Conservation (phyloP, 2,329 filamentous ascomycete genomes). For the Venturia carpophila region DNA sequence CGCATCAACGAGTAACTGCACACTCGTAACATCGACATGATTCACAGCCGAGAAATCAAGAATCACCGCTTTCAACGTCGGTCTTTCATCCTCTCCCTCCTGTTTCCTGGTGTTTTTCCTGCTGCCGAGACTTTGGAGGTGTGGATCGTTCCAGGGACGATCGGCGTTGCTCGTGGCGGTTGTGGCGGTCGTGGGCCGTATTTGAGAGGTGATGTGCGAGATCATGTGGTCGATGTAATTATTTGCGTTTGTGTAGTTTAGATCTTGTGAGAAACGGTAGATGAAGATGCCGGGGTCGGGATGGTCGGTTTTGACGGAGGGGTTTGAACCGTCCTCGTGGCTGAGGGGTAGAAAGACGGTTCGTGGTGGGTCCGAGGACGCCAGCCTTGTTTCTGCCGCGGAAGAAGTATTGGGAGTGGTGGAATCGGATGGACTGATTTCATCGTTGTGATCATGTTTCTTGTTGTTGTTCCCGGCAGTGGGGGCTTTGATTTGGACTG, state of each 20-base stretch:
- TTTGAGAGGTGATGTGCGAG: not conserved
- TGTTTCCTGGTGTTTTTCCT: not conserved
- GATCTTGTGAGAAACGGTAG: slow-evolving; percentile 14
- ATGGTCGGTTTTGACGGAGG: not conserved
- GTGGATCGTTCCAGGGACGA: slow-evolving; percentile 1
- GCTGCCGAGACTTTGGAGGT: not conserved
- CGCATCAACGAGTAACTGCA: slow-evolving; percentile 79
- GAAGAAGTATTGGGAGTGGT: not conserved
- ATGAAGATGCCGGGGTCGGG: slow-evolving; percentile 13
- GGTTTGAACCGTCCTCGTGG: slow-evolving; percentile 8
- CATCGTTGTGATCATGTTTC: not conserved
- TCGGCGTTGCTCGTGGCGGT: not conserved
- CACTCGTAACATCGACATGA: slow-evolving; percentile 70
- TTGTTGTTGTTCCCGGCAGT: not conserved
- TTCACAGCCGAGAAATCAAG: slow-evolving; percentile 85
- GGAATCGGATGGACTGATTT: not conserved
- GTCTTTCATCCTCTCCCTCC: not conserved
- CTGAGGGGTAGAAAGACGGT: not conserved
- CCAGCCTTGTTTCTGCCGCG: not conserved
- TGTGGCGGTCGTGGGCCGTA: not conserved
- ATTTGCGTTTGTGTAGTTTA: slow-evolving; percentile 14
- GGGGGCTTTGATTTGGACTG: not conserved
- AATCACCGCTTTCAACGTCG: slow-evolving; percentile 57
- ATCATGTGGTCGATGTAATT: slow-evolving; percentile 3
- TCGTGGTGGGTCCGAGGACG: not conserved